Evolutionary conservation across 306 rosid species (phyloP).

Genomic region (Trifolium fragiferum): DNA sequence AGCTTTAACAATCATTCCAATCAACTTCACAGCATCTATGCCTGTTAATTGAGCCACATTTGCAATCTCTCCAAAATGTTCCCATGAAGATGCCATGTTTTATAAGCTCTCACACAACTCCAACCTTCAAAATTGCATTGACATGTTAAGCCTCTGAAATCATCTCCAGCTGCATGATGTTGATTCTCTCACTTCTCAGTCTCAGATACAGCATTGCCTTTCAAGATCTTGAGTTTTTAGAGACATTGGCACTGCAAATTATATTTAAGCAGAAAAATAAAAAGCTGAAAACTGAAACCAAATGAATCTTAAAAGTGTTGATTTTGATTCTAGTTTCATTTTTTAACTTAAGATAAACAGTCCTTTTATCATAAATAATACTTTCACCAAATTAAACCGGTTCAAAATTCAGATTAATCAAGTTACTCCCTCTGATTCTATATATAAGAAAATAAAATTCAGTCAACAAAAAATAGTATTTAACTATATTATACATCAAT

Average conservation of each 20-base stretch:
- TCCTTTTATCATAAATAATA: not conserved
- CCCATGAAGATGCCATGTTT: conserved; percentile 81
- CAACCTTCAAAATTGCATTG: conserved; percentile 2
- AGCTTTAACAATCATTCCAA: conserved; percentile 89
- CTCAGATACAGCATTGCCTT: not conserved
- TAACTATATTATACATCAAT: too few species aligned
- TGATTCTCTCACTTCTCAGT: not conserved
- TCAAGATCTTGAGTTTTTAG: conserved; percentile 9
- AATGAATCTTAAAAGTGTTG: conserved; percentile 38
- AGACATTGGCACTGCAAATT: not conserved
- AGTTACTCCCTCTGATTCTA: too few species aligned
- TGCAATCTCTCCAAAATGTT: conserved; percentile 80
- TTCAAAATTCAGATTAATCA: too few species aligned
- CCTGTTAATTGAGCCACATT: conserved; percentile 92
- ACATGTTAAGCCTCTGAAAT: too few species aligned
- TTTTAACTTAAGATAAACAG: conserved; percentile 40
- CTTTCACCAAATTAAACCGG: too few species aligned
- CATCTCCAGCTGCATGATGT: not conserved
- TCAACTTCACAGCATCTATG: conserved; percentile 77
- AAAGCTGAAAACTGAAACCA: conserved; percentile 20
- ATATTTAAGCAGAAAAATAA: not conserved
- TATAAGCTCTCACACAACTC: conserved; percentile 33
- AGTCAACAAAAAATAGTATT: too few species aligned
- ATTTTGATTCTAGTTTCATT: conserved; percentile 56
- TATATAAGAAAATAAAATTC: too few species aligned